phyloP scores from a whole-genome alignment of 164 flowering plant genomes.

The Pachysandra terminalis region DNA sequence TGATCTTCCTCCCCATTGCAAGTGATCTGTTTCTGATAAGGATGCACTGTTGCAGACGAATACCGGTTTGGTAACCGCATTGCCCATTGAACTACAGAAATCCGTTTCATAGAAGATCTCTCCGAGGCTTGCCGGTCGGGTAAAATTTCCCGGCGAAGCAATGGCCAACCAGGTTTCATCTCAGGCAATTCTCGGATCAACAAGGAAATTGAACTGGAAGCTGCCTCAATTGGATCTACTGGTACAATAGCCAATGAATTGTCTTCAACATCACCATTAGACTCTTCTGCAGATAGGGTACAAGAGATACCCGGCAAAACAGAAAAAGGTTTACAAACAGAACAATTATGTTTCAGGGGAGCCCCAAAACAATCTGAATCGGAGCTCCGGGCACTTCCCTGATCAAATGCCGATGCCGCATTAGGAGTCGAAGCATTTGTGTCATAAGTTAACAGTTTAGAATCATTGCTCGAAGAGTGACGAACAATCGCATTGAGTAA shows the following conservation, averaged over 20 bases:
- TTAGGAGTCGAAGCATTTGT: constrained; percentile 3
- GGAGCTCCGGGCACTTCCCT: constrained; percentile 3
- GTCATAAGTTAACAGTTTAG: constrained; percentile 23
- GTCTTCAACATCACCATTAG: constrained; percentile 24
- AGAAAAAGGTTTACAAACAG: constrained; percentile 37
- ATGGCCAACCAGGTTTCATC: constrained; percentile 82
- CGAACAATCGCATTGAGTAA: constrained; percentile 36
- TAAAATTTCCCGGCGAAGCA: constrained; percentile 48
- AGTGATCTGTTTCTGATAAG: constrained; percentile 26
- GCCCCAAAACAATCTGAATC: constrained; percentile 6
- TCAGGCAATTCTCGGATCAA: constrained; percentile 45
- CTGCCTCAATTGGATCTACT: constrained; percentile 30
- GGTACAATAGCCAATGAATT: constrained; percentile 65
- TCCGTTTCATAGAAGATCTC: constrained; percentile 22
- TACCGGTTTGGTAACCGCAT: constrained; percentile 51
- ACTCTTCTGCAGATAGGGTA: constrained; percentile 15
- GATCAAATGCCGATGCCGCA: background rate
- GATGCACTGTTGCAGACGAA: constrained; percentile 19
- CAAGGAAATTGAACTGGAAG: constrained; percentile 33
- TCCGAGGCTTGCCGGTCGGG: constrained; percentile 14
- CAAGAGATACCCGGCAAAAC: constrained; percentile 15
- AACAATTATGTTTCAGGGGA: constrained; percentile 34
- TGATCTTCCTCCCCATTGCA: constrained; percentile 9
- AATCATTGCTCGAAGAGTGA: constrained; percentile 35
- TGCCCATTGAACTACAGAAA: constrained; percentile 82